Evolutionary conservation across 2,329 filamentous ascomycete genomes (phyloP), one percentile per base, ranked within the genome.

Genomic region (Diplodia seriata): DNA sequence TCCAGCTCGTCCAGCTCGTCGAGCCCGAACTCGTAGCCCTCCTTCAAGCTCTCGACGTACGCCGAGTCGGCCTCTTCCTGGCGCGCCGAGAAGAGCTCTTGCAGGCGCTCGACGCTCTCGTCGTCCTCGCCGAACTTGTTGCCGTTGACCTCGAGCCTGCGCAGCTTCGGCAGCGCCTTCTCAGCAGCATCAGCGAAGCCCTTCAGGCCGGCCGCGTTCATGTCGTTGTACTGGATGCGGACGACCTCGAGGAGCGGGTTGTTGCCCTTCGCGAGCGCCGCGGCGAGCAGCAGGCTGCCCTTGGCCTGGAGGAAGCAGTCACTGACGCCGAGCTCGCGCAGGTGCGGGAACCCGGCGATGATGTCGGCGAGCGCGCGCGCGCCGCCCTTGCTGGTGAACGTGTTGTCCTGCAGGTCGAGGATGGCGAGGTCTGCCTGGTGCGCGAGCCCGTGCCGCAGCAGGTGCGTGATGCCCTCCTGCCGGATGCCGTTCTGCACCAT

Each of bases 401-500:
- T 98, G 82, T 99, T 99, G 82, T 99, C 95, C 80, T 99, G 94
- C 70, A 99, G 83, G 82, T 99, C 95, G 65, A 99, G 82, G 15
- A 93, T 86, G 76, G 90, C 85, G 67, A 99, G 85, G 54, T 84
- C 82, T 38, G 83, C 84, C 62, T 92, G 88, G 74, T 92, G 85
- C 71, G 85, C 87, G 65, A 99, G 85, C 70, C 95, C 95, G 65
- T 94, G 85, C 69, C 87, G 89, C 71, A 99, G 83, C 68, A 99
- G 84, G 72, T 90, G 86, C 57, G 89, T 89, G 75, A 98, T 95
- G 69, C 95, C 95, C 79, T 98, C 93, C 77, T 94, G 92, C 53
- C 95, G 88, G 73, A 99, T 99, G 64, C 95, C 95, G 78, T 99
- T 98, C 81, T 98, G 95, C 31, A 97, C 93, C 95, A 99, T 98